Evolutionary conservation across 495 filamentous ascomycete species (phyloP).

Genomic region (Hamigera avellanea): DNA sequence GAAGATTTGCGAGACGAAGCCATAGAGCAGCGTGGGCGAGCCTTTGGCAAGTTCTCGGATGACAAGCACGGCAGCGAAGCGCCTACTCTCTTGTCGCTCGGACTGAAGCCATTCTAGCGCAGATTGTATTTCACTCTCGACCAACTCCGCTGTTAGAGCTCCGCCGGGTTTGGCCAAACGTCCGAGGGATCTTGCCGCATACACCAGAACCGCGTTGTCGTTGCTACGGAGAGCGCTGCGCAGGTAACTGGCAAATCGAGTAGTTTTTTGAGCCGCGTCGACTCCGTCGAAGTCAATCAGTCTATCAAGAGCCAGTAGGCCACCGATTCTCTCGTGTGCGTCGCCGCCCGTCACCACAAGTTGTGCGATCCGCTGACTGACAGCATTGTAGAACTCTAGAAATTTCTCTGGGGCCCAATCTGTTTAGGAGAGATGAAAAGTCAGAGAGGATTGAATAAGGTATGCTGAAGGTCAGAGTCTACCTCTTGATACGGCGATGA

Average conservation of each 20-base stretch:
- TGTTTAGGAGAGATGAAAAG: constrained; percentile 16
- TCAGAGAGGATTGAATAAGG: constrained; percentile 1
- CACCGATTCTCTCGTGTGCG: constrained; percentile 76
- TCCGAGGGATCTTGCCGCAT: constrained; percentile 77
- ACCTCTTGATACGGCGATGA: constrained; percentile 41
- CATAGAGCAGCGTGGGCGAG: constrained; percentile 86
- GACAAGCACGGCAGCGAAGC: constrained; percentile 83
- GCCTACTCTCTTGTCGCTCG: constrained; percentile 83
- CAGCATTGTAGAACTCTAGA: constrained; percentile 61
- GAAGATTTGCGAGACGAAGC: constrained; percentile 80
- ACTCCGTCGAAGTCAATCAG: constrained; percentile 95
- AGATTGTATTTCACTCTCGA: constrained; percentile 91
- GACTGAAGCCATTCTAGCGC: constrained; percentile 92
- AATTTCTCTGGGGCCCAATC: constrained; percentile 73
- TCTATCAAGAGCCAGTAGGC: constrained; percentile 80
- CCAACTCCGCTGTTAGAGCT: constrained; percentile 87
- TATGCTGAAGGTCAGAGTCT: constrained; percentile 1
- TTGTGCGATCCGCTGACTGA: constrained; percentile 62
- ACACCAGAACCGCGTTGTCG: constrained; percentile 75
- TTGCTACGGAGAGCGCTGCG: constrained; percentile 77
- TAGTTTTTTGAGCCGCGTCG: constrained; percentile 87
- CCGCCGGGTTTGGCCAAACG: constrained; percentile 85
- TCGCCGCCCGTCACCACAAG: constrained; percentile 72
- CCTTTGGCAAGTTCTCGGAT: constrained; percentile 82
- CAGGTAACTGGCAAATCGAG: constrained; percentile 83